Base-by-base conservation (phyloP, 331 rosid genomes). In the Rhamnella rubrinervis region DNA sequence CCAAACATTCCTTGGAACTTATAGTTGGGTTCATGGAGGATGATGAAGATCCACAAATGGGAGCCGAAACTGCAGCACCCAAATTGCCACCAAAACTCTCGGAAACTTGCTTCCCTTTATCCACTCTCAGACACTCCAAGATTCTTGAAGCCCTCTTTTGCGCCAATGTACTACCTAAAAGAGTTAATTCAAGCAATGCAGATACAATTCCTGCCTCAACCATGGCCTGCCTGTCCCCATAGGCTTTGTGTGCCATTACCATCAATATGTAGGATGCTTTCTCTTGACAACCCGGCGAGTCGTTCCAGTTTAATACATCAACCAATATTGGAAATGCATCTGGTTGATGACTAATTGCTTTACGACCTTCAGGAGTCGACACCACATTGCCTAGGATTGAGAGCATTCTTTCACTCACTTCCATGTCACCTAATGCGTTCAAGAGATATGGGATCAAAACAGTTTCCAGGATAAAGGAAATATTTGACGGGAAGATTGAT, bases 111-210 rank as follows among this genome's bases (percentile, higher is more conserved):
- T 95, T 91, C 70, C 97, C 99, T 80, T 95, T 91, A 47, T 86
- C 90, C 21, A 89, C 67, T 74, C 96, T 91, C 77, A 95, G 79
- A 59, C 90, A 84, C 75, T 83, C 88, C 91, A 95, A 72, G 56
- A 95, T 84, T 77, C 99, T 87, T 6, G 99, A 89, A 37, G 99
- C 99, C 72, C 99, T 89, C 86, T 91, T 91, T 82, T 95, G 99
- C 8, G 97, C 90, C 85, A 95, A 83, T 23, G 92, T 73, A 17
- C 92, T 84, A 14, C 99, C 99, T 80, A 95, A 65, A 68, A 95
- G 97, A 16, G 95, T 88, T 81, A 91, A 68, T 63, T 95, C 99
- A 56, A 95, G 97, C 86, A 89, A 72, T 10, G 96, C 84, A 0
- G 96, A 91, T 6, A 52, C 88, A 10, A 95, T 72, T 44, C 99